Evolutionary conservation across 371 early-diverging fungal genomes (phyloP), one percentile per base, ranked within the genome.

Genomic region (Mucor mucedo): DNA sequence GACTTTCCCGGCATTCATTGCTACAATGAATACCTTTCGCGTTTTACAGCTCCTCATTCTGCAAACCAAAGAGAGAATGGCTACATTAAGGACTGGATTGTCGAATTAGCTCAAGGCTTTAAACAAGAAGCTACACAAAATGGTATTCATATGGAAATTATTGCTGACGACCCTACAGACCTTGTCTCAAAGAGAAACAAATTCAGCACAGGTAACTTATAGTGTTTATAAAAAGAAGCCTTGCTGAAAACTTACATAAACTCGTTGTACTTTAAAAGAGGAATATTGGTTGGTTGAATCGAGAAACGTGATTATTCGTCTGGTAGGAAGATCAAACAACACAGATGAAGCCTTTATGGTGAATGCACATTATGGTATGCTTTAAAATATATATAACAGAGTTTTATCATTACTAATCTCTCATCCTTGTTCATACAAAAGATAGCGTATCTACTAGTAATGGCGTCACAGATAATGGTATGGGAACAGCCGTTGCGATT

Each of bases 401-500:
- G 16, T 0, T 16, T 10, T n/a, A 40, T 2, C 5, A 40, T 28
- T n/a, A 40, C 21, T 28, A 32, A 30, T 56, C 6, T 28, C n/a
- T 30, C 44, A 2, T 41, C n/a, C 29, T n/a, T 66, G 3, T 16
- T 8, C 16, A 6, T n/a, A 11, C 10, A 28, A 21, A 63, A 85
- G 85, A 95, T 63, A 86, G 89, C 7, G 89, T 89, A 14, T 80
- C 89, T 13, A 79, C 89, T 42, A 89, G 91, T 61, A 76, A 84
- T 62, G 95, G 95, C 45, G 91, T 89, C 13, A 90, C 89, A 13
- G 95, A 95, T 66, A 89, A 91, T 62, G 95, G 93, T 9, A 86
- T 94, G 42, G 85, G 87, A 11, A 86, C 91, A 2, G 86, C 78
- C 3, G 87, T 84, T 27, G 87, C 88, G 55, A 70, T 95, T 35